phyloP scores from a whole-genome alignment of 2,329 filamentous ascomycete genomes.

The Penicillium sp. region DNA sequence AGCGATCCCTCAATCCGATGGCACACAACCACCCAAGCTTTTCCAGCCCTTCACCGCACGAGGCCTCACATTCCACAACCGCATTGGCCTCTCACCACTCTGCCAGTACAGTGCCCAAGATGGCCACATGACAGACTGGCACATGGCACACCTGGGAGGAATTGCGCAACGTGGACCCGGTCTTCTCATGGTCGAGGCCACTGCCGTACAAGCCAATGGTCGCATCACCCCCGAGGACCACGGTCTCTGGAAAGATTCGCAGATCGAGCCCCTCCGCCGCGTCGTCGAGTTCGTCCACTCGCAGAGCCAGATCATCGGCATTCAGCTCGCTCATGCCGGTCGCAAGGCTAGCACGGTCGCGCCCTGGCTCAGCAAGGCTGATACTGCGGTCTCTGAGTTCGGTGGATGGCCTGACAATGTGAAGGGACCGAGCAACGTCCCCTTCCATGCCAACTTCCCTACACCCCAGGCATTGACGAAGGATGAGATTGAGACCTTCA shows the following conservation, averaged over 20 bases:
- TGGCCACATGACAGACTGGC: constrained; percentile 77
- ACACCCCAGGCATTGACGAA: constrained; percentile 67
- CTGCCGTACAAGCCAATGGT: constrained; percentile 71
- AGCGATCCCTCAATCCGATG: constrained; percentile 43
- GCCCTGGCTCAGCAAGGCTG: constrained; percentile 44
- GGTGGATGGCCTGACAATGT: constrained; percentile 59
- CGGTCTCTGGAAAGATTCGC: constrained; percentile 79
- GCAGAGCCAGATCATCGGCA: constrained; percentile 73
- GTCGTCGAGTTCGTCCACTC: constrained; percentile 78
- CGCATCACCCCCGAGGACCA: constrained; percentile 68
- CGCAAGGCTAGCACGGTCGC: constrained; percentile 61
- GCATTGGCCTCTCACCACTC: constrained; percentile 64
- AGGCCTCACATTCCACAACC: constrained; percentile 66
- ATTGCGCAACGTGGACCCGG: constrained; percentile 75
- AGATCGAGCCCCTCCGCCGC: constrained; percentile 68
- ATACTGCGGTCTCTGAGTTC: constrained; percentile 50
- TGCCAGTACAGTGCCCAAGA: constrained; percentile 69
- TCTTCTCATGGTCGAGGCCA: constrained; percentile 76
- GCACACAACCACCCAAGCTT: constrained; percentile 53
- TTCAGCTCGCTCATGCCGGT: constrained; percentile 82
- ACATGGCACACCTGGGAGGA: constrained; percentile 78
- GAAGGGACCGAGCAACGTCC: constrained; percentile 58
- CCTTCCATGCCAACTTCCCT: constrained; percentile 64
- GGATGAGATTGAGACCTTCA: constrained; percentile 66
- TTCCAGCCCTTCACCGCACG: constrained; percentile 60